Evolutionary conservation across 2,329 filamentous ascomycete genomes (phyloP).

Genomic region (Colletotrichum coccodes): DNA sequence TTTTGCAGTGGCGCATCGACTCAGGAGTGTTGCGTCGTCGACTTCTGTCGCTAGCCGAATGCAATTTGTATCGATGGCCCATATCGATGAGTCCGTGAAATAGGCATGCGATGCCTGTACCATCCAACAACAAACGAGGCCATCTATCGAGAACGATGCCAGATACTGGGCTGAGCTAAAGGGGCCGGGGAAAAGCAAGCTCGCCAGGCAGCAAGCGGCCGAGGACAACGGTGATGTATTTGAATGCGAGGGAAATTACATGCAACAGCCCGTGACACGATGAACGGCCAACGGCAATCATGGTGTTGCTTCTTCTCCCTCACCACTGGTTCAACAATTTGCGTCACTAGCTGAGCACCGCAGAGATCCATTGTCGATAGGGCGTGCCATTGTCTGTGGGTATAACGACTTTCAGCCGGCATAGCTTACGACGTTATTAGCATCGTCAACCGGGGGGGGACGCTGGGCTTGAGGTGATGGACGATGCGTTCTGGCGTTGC

Average conservation of each 20-base stretch:
- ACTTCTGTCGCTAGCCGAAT: not conserved
- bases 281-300: too few relatives aligned
- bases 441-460: not conserved
- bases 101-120: not conserved
- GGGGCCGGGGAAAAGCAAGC: not conserved
- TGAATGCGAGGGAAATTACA: not conserved
- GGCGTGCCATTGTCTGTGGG: not conserved
- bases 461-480: not conserved
- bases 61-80: not conserved
- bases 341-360: not conserved
- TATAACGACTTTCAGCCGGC: not conserved
- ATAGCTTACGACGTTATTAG: not conserved
- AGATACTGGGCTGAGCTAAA: not conserved
- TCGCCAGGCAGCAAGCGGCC: not conserved
- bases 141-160: not conserved
- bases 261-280: not conserved
- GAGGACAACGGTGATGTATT: not conserved
- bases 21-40: not conserved
- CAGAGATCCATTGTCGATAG: not conserved
- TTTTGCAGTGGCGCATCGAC: not conserved
- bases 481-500: too few relatives aligned
- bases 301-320: not conserved
- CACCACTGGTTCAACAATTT: not conserved
- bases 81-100: not conserved
- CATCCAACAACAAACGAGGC: not conserved